These are phyloP conservation scores for Phellopilus nigrolimitatus DNA, from an alignment of 1,284 basidiomycete species.

Conservation along the genomic window DNA sequence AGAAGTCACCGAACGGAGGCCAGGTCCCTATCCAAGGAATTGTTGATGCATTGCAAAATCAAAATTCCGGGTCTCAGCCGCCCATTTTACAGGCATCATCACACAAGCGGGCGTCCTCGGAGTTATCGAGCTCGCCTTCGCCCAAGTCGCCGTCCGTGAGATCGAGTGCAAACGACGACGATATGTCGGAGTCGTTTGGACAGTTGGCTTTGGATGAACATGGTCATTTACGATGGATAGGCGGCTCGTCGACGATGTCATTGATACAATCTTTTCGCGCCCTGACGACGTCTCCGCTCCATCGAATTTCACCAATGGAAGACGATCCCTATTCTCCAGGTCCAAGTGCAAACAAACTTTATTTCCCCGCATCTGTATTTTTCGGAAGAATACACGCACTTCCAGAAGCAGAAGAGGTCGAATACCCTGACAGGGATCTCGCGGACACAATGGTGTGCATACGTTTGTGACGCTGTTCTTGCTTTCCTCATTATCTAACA, in stretches of 20 bases:
- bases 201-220: constrained; percentile 85
- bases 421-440: constrained; percentile 77
- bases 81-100: background rate
- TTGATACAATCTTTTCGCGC: constrained; percentile 84
- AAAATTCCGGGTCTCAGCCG: constrained; percentile 7
- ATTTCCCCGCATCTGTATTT: constrained; percentile 84
- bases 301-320: constrained; percentile 75
- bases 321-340: constrained; percentile 72
- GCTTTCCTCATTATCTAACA: constrained; percentile 19
- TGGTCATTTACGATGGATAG: constrained; percentile 89
- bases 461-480: constrained; percentile 12
- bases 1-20: constrained; percentile 32
- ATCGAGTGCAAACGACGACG: constrained; percentile 57
- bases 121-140: constrained; percentile 16
- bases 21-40: constrained; percentile 33
- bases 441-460: constrained; percentile 70
- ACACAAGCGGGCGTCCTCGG: constrained; percentile 29
- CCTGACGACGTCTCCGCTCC: constrained; percentile 65
- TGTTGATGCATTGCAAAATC: constrained; percentile 18
- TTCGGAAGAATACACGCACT: constrained; percentile 83
- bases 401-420: constrained; percentile 80
- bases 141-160: constrained; percentile 16
- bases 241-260: constrained; percentile 86
- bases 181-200: constrained; percentile 76
- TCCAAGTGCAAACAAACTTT: constrained; percentile 75